These are phyloP conservation scores for Galeopsis tetrahit DNA, from an alignment of 257 asterid genomes.

Conservation along the genomic window DNA sequence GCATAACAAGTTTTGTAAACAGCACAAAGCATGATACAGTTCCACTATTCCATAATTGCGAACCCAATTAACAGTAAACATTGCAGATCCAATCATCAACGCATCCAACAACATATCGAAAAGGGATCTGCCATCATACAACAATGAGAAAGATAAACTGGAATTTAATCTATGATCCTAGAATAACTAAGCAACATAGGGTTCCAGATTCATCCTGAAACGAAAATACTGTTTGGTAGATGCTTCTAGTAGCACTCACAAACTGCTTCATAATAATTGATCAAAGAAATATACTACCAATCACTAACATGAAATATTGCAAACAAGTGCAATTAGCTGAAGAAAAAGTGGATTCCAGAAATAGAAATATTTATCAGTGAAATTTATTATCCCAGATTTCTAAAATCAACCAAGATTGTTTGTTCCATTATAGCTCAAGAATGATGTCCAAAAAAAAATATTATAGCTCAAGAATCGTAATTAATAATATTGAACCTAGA, in stretches of 20 bases:
- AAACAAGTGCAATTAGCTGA: conserved; percentile 6
- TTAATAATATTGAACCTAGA: not conserved
- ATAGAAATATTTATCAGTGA: conserved; percentile 4
- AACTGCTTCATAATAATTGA: not conserved
- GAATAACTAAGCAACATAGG: not conserved
- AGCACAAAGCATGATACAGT: conserved; percentile 19
- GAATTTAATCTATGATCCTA: not conserved
- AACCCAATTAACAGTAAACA: conserved; percentile 11
- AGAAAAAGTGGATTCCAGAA: not conserved
- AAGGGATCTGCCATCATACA: conserved; percentile 18
- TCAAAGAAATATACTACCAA: conserved; percentile 17
- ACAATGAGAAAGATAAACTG: not conserved
- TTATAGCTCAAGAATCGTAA: conserved; percentile 1
- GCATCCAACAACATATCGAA: conserved; percentile 23
- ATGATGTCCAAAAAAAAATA: too few relatives aligned
- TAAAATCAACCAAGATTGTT: not conserved
- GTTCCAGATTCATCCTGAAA: conserved; percentile 24
- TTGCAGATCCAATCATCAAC: conserved; percentile 20
- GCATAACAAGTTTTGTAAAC: conserved; percentile 12
- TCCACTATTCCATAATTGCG: not conserved
- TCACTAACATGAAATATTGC: not conserved
- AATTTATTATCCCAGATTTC: not conserved
- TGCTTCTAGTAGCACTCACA: conserved; percentile 16
- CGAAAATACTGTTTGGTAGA: not conserved
- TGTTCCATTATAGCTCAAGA: conserved; percentile 5